These are phyloP conservation scores for Vitis vinifera DNA, from an alignment of 164 flowering plant genomes.

Conservation along the genomic window DNA sequence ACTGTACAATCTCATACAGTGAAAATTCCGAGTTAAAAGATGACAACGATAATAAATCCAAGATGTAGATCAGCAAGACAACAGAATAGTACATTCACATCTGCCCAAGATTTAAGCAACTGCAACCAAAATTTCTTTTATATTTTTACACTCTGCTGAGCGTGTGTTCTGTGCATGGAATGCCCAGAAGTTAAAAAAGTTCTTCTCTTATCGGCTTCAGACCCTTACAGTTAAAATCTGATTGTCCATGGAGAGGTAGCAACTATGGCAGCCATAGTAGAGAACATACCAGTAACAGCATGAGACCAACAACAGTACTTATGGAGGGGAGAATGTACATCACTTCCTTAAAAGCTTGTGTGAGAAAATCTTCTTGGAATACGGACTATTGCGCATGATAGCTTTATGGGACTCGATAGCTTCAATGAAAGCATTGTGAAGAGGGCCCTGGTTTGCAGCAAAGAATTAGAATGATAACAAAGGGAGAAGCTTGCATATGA, in stretches of 20 bases:
- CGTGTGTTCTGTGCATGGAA: conserved; percentile 12
- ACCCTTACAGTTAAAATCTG: conserved; percentile 2
- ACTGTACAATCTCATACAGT: conserved; percentile 18
- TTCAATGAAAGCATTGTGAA: conserved; percentile 19
- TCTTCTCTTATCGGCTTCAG: conserved; percentile 1
- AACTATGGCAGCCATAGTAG: not conserved
- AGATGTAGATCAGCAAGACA: conserved; percentile 6
- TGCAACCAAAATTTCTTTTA: conserved; percentile 27
- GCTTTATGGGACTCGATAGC: conserved; percentile 27
- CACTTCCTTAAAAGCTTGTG: conserved; percentile 34
- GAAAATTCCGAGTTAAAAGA: not conserved
- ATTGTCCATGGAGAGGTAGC: not conserved
- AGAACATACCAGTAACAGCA: not conserved
- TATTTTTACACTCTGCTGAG: conserved; percentile 18
- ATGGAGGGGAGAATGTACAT: conserved; percentile 10
- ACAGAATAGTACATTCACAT: conserved; percentile 15
- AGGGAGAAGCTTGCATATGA: too few species aligned
- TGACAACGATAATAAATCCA: not conserved
- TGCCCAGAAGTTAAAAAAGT: not conserved
- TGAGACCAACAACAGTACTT: conserved; percentile 12
- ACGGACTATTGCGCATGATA: conserved; percentile 26
- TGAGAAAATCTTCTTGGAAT: conserved; percentile 35
- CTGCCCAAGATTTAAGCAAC: conserved; percentile 9
- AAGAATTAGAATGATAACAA: not conserved
- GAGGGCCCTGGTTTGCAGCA: conserved; percentile 35